Evolutionary conservation across 1,284 basidiomycete species (phyloP).

Genomic region (Sporisorium iseilematis-ciliati): DNA sequence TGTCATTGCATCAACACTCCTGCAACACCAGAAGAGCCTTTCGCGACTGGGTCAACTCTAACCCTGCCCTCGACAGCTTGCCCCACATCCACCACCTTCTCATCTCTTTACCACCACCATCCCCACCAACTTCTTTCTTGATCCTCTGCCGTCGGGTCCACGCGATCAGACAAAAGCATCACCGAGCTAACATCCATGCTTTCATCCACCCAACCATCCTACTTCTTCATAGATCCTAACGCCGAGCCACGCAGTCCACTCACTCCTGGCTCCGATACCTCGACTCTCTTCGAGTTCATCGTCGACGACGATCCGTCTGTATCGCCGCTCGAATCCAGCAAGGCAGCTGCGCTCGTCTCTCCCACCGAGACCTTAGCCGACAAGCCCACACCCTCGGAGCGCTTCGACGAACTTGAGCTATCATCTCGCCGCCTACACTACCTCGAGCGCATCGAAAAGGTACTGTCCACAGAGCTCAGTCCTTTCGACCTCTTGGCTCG

Average conservation of each 20-base stretch:
- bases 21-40: too few relatives aligned
- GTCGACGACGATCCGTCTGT: constrained; percentile 19
- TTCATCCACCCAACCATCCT: constrained; percentile 25
- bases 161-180: constrained; percentile 12
- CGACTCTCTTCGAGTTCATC: constrained; percentile 40
- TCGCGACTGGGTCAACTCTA: not conserved
- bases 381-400: not conserved
- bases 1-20: not conserved
- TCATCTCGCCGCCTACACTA: constrained; percentile 23
- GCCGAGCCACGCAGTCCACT: constrained; percentile 25
- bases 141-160: constrained; percentile 14
- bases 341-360: constrained; percentile 20
- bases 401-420: not conserved
- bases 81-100: not conserved
- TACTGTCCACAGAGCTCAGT: constrained; percentile 36
- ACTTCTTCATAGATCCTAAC: constrained; percentile 16
- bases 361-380: constrained; percentile 33
- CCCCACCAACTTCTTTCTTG: not conserved
- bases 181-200: constrained; percentile 33
- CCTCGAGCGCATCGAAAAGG: constrained; percentile 39
- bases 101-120: not conserved
- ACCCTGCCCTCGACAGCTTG: not conserved
- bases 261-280: constrained; percentile 43
- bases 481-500: constrained; percentile 40
- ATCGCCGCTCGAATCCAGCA: constrained; percentile 8